Base-by-base conservation (phyloP, 2,329 filamentous ascomycete species). In the Coniella lustricola region DNA sequence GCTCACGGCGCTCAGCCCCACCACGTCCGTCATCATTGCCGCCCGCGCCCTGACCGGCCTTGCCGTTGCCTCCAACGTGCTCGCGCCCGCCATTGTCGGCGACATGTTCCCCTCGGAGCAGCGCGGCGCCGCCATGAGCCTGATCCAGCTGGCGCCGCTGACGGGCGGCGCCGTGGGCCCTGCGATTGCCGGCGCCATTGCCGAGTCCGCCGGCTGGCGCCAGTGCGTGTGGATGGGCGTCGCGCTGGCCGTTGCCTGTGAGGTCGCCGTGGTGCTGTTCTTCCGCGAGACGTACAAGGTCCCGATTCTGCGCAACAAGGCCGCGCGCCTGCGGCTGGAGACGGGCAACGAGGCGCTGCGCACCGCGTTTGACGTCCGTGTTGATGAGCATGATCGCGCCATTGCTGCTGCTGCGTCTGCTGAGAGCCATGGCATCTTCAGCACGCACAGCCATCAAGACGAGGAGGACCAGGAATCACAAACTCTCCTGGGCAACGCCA, bases 261-360 rank as follows among this genome's bases (percentile, higher is more conserved):
- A 79, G 59, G 29, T 76, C 0, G 42, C 72, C 3, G 76, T 81
- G 52, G 59, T 82, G 7, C 63, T 64, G 0, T 72, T 65, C 56
- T 79, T 77, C 56, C 64, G 70, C 5, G 81, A 85, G 64, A 84
- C 81, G 12, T 84, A 84, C 62, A 75, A 74, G 56, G 69, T 79
- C 35, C 64, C 70, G 1, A 79, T 84, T 39, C 61, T 83, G 36
- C 61, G 69, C 37, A 65, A 66, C 3, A 64, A 70, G 44, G 74
- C 65, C 5, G 60, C 59, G 17, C 58, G 57, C 37, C 50, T 65
- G 49, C 59, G 62, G 10, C 37, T 31, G 4, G 64, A 64, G 42
- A 63, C 61, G 2, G 63, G 62, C 1, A 63, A 64, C 40, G 31
- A 48, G 12, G 37, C 55, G 12, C 54, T 66, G 25, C 59, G 56